A percentile compares a stretch with the other conserved stretches of the same genome.
phyloP scores from a whole-genome alignment of 2,329 filamentous ascomycete genomes.

The Botryotinia convoluta region DNA sequence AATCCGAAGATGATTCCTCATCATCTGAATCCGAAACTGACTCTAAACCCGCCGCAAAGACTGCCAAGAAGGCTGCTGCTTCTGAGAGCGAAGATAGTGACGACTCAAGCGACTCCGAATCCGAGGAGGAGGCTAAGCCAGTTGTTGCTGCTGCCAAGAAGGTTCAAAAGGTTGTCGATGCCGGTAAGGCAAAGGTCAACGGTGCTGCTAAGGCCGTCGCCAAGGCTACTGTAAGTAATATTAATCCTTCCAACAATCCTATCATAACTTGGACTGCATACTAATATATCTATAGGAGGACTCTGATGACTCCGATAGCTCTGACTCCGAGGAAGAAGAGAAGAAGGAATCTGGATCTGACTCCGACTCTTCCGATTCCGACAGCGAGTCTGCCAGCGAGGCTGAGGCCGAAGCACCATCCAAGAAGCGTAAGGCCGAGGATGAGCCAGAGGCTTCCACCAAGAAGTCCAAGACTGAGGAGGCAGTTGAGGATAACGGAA shows the following conservation, averaged over 20 bases:
- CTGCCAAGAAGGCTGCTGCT: conserved; percentile 33
- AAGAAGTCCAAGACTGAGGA: conserved; percentile 54
- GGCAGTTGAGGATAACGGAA: conserved; percentile 41
- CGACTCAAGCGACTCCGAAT: conserved; percentile 34
- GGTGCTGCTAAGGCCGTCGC: conserved; percentile 34
- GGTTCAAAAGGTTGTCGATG: conserved; percentile 32
- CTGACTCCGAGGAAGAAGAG: conserved; percentile 27
- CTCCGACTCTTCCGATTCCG: conserved; percentile 29
- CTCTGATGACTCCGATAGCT: conserved; percentile 17
- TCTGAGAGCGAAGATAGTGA: conserved; percentile 34
- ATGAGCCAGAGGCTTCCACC: conserved; percentile 42
- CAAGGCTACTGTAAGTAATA: conserved; percentile 36
- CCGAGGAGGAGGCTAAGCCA: conserved; percentile 29
- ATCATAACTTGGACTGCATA: background rate
- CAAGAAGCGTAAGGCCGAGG: conserved; percentile 61
- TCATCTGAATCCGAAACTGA: conserved; percentile 29
- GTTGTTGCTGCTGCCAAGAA: conserved; percentile 31
- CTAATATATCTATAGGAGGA: conserved; percentile 1
- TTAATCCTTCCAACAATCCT: background rate
- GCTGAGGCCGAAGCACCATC: conserved; percentile 41
- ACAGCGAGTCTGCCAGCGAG: conserved; percentile 24
- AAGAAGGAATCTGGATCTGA: conserved; percentile 25
- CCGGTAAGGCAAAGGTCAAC: conserved; percentile 35
- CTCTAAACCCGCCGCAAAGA: conserved; percentile 24
- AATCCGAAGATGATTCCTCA: conserved; percentile 26